Evolutionary conservation across 345 rosid genomes (phyloP).

Genomic region (Rhodomyrtus tomentosa): DNA sequence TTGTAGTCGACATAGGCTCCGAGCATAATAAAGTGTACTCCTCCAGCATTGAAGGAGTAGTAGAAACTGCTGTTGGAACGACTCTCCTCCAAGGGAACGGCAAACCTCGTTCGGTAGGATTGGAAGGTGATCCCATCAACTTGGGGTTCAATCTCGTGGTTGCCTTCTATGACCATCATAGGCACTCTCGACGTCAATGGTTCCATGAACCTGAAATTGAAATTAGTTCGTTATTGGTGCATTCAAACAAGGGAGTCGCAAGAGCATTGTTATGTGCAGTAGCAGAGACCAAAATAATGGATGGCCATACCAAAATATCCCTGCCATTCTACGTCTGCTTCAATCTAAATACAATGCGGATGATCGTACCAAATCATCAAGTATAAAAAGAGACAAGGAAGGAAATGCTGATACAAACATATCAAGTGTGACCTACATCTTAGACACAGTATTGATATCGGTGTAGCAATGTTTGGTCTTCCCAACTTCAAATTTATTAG

Average conservation of each 20-base stretch:
- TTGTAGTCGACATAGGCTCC: constrained; percentile 80
- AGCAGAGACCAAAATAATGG: background rate
- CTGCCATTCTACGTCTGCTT: background rate
- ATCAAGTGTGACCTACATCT: background rate
- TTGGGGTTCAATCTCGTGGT: constrained; percentile 87
- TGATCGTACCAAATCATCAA: background rate
- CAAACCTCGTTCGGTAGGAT: constrained; percentile 61
- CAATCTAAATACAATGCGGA: background rate
- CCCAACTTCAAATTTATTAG: background rate
- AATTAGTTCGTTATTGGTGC: background rate
- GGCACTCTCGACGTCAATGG: constrained; percentile 70
- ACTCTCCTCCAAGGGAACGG: constrained; percentile 67
- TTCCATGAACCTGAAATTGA: constrained; percentile 63
- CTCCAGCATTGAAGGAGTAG: constrained; percentile 85
- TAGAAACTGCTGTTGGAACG: constrained; percentile 64
- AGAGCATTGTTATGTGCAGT: background rate
- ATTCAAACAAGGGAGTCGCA: background rate
- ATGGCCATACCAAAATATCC: background rate
- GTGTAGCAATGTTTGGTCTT: background rate
- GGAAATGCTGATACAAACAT: background rate
- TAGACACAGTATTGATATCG: background rate
- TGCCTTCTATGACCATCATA: constrained; percentile 82
- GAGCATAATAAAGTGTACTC: constrained; percentile 68
- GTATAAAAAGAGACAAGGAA: background rate
- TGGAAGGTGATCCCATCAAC: constrained; percentile 50